Conservation (phyloP, 129 eudicot genomes). For the Chrysanthemum seticuspe region DNA sequence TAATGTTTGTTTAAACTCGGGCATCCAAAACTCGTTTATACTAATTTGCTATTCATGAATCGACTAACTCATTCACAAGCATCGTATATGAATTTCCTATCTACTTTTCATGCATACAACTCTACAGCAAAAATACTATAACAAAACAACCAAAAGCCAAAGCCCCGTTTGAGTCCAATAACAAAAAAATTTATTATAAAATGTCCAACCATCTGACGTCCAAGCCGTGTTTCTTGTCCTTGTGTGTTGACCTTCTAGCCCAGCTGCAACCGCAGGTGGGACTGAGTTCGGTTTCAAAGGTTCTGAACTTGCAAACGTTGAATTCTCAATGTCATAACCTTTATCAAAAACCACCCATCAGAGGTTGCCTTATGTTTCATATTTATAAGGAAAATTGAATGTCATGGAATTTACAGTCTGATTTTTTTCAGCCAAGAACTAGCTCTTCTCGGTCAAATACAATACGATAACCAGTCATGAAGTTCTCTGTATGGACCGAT, state of each 20-base stretch:
- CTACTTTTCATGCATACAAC: not conserved
- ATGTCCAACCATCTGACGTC: slow-evolving; percentile 33
- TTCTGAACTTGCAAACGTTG: slow-evolving; percentile 22
- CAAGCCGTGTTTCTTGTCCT: slow-evolving; percentile 24
- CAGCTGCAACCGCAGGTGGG: slow-evolving; percentile 77
- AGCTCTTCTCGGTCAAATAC: slow-evolving; percentile 90
- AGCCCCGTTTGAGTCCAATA: slow-evolving; percentile 23
- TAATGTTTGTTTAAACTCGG: too few relatives aligned
- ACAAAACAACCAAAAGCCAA: slow-evolving; percentile 28
- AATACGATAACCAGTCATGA: slow-evolving; percentile 89
- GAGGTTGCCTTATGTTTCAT: not conserved
- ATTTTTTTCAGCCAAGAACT: slow-evolving; percentile 80
- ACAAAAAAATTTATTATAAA: slow-evolving; percentile 17
- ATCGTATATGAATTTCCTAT: not conserved
- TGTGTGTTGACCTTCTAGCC: slow-evolving; percentile 34
- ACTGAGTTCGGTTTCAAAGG: slow-evolving; percentile 43
- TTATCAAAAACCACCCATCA: slow-evolving; percentile 27
- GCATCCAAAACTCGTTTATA: too few relatives aligned
- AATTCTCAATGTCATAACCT: slow-evolving; percentile 66
- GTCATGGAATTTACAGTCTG: slow-evolving; percentile 53
- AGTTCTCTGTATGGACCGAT: slow-evolving; percentile 59
- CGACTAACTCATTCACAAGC: too few relatives aligned
- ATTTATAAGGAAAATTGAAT: slow-evolving; percentile 8
- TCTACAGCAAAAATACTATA: slow-evolving; percentile 26
- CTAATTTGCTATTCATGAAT: too few relatives aligned